Conservation (phyloP, 306 rosid genomes). For the Vachellia pachyceras region DNA sequence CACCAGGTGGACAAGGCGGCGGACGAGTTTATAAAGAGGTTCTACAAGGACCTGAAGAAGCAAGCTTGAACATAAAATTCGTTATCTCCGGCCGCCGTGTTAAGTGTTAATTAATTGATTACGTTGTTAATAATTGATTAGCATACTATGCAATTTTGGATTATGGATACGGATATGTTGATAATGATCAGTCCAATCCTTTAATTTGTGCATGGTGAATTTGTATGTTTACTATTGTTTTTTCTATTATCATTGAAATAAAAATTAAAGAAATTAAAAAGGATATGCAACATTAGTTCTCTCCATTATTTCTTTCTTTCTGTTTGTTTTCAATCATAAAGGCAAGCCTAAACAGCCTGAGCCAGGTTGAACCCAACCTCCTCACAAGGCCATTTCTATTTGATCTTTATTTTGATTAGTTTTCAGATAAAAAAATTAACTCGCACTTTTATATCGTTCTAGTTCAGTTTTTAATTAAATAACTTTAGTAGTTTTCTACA, state of each 20-base stretch:
- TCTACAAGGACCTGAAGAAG: constrained; percentile 63
- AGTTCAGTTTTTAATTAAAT: too few species aligned
- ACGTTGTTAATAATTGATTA: background rate
- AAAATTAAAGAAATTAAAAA: background rate
- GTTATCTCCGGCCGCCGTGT: background rate
- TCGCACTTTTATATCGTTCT: too few species aligned
- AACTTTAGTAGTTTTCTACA: too few species aligned
- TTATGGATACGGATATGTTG: background rate
- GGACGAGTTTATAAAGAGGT: constrained; percentile 80
- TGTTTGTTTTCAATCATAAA: background rate
- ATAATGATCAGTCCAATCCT: background rate
- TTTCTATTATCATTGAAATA: background rate
- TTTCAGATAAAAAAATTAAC: background rate
- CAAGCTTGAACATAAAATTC: constrained; percentile 39
- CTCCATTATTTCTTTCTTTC: background rate
- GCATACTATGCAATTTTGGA: background rate
- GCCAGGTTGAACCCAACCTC: background rate
- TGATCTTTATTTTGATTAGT: too few species aligned
- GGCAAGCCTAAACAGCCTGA: background rate
- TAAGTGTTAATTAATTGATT: background rate
- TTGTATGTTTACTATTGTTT: background rate
- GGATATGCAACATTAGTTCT: background rate
- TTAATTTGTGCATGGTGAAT: background rate
- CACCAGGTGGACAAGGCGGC: constrained; percentile 76
- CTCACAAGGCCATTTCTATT: too few species aligned